Evolutionary conservation across 805 yeast genomes (phyloP), one percentile per base, ranked within the genome.

Genomic region (Peterozyma xylosa): DNA sequence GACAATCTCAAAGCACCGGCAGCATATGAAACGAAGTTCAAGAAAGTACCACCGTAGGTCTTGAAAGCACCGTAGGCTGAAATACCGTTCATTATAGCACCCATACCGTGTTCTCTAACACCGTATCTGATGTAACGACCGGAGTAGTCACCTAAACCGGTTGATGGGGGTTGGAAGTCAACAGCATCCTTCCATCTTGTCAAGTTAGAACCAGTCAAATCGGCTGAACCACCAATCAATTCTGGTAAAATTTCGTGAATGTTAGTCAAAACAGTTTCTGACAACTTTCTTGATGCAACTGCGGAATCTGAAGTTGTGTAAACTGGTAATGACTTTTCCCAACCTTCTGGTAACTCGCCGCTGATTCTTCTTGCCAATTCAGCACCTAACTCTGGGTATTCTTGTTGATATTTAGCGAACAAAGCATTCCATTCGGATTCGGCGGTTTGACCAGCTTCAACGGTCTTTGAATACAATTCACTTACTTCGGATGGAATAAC

Each of bases 61-160:
- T 82, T 85, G 76, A 74, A 80, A 51, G 85, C 86, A 70, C 85
- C 85, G 61, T 71, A 91, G 45, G 96, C 97, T 48, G 93, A 76
- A 57, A 91, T 85, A 83, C 99, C 99, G 71, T 93, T 91, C 80
- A 90, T 77, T 66, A 90, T 85, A 53, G 97, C 96, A 72, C 96
- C 96, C 97, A 91, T 89, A 67, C 87, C 97, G 71, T 93, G 98
- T 76, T 91, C 99, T 72, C 99, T 85, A 53, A 91, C 96, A 82
- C 99, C 99, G 67, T 83, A 91, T 73, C 97, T 84, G 68, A 91
- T 75, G 74, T 91, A 91, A 65, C 96, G 83, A 64, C 99, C 99
- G 46, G 80, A 51, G 75, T 83, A 90, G 60, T 80, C 80, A 68
- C 98, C 98, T 54, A 87, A 71, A 39, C 80, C 80, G 48, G 88